These are phyloP conservation scores for Termitomyces sp. DNA, from an alignment of 768 basidiomycete genomes.

Conservation along the genomic window DNA sequence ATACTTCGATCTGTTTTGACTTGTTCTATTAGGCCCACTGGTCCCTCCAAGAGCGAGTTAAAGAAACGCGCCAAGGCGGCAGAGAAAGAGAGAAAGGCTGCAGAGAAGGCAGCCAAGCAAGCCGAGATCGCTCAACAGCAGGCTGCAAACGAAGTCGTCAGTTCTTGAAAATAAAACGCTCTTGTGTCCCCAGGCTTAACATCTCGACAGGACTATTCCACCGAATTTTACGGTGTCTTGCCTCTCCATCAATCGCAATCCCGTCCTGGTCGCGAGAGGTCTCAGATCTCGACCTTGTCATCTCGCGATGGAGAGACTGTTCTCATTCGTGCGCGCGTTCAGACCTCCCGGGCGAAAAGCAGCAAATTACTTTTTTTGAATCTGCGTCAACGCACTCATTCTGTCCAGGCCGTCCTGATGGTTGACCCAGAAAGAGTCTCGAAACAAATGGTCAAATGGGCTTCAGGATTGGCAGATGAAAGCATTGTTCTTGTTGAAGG, in stretches of 20 bases:
- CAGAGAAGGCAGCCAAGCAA: slow-evolving; percentile 80
- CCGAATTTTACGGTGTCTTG: slow-evolving; percentile 79
- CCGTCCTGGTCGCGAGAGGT: slow-evolving; percentile 56
- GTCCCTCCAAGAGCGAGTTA: slow-evolving; percentile 80
- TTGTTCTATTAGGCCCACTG: slow-evolving; percentile 25
- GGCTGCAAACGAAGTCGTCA: slow-evolving; percentile 61
- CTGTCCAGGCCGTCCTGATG: slow-evolving; percentile 82
- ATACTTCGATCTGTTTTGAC: neutral
- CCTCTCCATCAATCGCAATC: slow-evolving; percentile 91
- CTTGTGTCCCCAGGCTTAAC: neutral
- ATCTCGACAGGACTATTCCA: slow-evolving; percentile 62
- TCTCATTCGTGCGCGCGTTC: slow-evolving; percentile 84
- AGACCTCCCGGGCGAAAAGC: slow-evolving; percentile 88
- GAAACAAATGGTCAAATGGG: slow-evolving; percentile 98
- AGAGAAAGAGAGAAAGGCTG: slow-evolving; percentile 87
- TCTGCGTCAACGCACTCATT: slow-evolving; percentile 81
- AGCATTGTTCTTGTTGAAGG: slow-evolving; percentile 92
- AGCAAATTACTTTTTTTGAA: slow-evolving; percentile 95
- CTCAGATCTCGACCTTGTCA: slow-evolving; percentile 63
- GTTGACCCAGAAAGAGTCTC: slow-evolving; percentile 76
- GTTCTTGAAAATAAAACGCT: slow-evolving; percentile 12
- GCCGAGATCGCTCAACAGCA: slow-evolving; percentile 68
- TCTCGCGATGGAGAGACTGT: slow-evolving; percentile 71
- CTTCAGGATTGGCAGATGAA: slow-evolving; percentile 72
- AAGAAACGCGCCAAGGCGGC: slow-evolving; percentile 91